These are phyloP conservation scores for Parastagonospora nodorum DNA, from an alignment of 2,329 filamentous ascomycete species.

Conservation along the genomic window DNA sequence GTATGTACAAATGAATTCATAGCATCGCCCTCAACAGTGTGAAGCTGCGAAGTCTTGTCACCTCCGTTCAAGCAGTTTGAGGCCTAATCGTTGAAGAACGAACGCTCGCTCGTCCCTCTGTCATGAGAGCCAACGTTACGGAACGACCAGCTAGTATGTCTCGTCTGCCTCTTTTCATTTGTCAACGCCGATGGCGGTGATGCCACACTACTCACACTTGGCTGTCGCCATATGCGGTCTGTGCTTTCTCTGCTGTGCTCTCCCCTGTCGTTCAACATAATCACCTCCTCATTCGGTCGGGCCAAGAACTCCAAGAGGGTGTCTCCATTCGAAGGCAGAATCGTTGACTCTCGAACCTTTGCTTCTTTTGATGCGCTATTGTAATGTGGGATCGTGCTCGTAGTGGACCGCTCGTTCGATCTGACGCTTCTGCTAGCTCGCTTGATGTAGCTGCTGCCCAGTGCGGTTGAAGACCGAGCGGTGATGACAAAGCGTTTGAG, in stretches of 20 bases:
- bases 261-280: background rate
- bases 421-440: slow-evolving; percentile 6
- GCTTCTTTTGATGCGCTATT: background rate
- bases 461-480: background rate
- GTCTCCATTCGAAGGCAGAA: background rate
- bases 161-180: no score
- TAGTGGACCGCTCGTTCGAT: slow-evolving; percentile 1
- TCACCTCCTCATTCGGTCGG: background rate
- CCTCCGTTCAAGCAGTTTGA: no score
- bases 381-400: slow-evolving; percentile 1
- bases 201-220: background rate
- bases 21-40: no score
- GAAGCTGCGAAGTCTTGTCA: no score
- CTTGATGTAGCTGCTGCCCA: slow-evolving; percentile 3
- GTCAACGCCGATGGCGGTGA: no score
- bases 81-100: no score
- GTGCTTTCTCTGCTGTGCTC: background rate
- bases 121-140: no score
- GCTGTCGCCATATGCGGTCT: background rate
- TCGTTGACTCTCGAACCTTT: background rate
- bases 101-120: no score
- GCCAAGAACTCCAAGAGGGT: background rate
- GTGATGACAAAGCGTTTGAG: slow-evolving; percentile 32
- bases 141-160: no score
- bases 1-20: no score